These are phyloP conservation scores for Beauveria bassiana DNA, from an alignment of 2,329 filamentous ascomycete species.

Conservation along the genomic window DNA sequence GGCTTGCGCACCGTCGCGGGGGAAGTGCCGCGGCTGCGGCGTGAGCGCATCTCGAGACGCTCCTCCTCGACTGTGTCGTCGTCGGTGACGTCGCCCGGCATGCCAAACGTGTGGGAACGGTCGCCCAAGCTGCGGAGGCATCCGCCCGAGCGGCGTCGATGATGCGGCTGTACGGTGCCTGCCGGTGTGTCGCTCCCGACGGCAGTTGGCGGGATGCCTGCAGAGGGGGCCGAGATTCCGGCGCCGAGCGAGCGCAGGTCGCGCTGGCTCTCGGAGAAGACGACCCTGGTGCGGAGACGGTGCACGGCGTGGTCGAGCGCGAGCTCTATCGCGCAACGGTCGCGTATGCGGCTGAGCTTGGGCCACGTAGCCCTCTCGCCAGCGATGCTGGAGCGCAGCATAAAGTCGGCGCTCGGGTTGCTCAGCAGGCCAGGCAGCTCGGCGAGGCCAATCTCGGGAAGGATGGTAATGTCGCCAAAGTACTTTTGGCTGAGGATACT, in stretches of 20 bases:
- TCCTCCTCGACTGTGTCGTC: constrained; percentile 39
- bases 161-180: constrained; percentile 26
- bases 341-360: constrained; percentile 74
- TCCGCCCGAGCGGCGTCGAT: constrained; percentile 43
- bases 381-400: constrained; percentile 66
- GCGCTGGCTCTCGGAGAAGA: constrained; percentile 59
- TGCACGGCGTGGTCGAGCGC: constrained; percentile 72
- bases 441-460: constrained; percentile 67
- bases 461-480: constrained; percentile 89
- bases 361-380: constrained; percentile 91
- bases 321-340: constrained; percentile 82
- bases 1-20: constrained; percentile 28
- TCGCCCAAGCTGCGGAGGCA: constrained; percentile 35
- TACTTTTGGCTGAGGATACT: constrained; percentile 87
- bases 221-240: constrained; percentile 17
- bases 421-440: constrained; percentile 70
- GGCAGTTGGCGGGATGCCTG: background rate
- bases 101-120: constrained; percentile 28
- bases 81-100: constrained; percentile 28
- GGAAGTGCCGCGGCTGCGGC: constrained; percentile 20
- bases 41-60: constrained; percentile 32
- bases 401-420: constrained; percentile 82
- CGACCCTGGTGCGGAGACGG: constrained; percentile 56
- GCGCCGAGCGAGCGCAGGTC: constrained; percentile 43
- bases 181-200: constrained; percentile 17